Conservation (phyloP, 2,329 filamentous ascomycete species). For the Fonsecaea monophora region DNA sequence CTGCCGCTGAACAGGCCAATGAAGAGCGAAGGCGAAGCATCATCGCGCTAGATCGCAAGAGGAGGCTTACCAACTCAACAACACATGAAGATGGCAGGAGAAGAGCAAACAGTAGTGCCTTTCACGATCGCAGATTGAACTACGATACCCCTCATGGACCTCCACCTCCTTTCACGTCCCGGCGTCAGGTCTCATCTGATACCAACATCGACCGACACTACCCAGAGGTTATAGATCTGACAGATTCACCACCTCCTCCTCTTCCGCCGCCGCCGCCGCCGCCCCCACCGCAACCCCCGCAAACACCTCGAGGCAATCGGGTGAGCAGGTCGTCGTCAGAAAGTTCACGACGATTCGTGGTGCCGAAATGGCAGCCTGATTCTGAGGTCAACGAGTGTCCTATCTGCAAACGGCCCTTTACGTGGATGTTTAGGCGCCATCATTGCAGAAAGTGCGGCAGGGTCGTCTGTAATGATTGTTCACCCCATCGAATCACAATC, state of each 20-base stretch:
- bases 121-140: constrained; percentile 31
- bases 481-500: constrained; percentile 92
- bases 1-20: constrained; percentile 26
- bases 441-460: constrained; percentile 96
- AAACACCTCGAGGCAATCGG: constrained; percentile 31
- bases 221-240: constrained; percentile 40
- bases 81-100: constrained; percentile 44
- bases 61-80: constrained; percentile 49
- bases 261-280: constrained; percentile 31
- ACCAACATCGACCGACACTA: constrained; percentile 3
- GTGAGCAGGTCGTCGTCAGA: constrained; percentile 28
- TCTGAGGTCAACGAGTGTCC: constrained; percentile 80
- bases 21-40: constrained; percentile 37
- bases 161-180: constrained; percentile 45
- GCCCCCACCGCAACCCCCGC: constrained; percentile 40
- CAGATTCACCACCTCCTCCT: constrained; percentile 42
- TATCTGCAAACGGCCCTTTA: constrained; percentile 81
- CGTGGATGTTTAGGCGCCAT: constrained; percentile 86
- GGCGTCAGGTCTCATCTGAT: constrained; percentile 26
- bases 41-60: constrained; percentile 49
- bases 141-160: constrained; percentile 34
- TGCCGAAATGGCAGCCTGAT: constrained; percentile 89
- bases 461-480: constrained; percentile 88
- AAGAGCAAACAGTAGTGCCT: constrained; percentile 38
- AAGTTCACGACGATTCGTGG: constrained; percentile 56